Evolutionary conservation across 352 stramenopile species (phyloP).

Genomic region (Phytophthora pistaciae): DNA sequence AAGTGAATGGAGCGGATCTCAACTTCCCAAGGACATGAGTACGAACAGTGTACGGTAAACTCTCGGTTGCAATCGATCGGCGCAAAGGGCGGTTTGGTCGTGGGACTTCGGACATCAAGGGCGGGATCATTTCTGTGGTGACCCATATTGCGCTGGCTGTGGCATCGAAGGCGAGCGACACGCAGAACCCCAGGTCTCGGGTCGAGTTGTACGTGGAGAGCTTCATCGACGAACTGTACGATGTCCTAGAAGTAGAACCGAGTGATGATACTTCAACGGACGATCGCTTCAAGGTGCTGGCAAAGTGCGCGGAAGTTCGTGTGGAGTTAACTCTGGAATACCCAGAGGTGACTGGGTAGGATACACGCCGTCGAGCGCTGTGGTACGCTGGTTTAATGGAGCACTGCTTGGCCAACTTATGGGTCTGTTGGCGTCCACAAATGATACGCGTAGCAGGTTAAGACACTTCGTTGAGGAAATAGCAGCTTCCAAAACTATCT

Average conservation of each 20-base stretch:
- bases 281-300: neutral
- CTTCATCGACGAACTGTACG: neutral
- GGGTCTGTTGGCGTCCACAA: too few relatives aligned
- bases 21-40: slow-evolving; percentile 14
- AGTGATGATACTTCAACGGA: neutral
- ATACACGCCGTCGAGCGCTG: neutral
- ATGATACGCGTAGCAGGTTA: too few relatives aligned
- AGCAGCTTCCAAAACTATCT: too few relatives aligned
- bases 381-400: neutral
- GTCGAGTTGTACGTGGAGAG: neutral
- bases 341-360: neutral
- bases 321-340: neutral
- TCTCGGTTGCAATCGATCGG: slow-evolving; percentile 9
- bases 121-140: slow-evolving; percentile 16
- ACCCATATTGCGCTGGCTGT: slow-evolving; percentile 19
- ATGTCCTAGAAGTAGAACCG: neutral
- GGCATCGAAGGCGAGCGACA: slow-evolving; percentile 10
- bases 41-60: neutral
- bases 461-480: too few relatives aligned
- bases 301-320: neutral
- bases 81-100: slow-evolving; percentile 26
- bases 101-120: slow-evolving; percentile 13
- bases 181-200: neutral
- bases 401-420: too few relatives aligned
- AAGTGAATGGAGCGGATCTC: slow-evolving; percentile 13